Conservation (phyloP, 2,329 filamentous ascomycete genomes). For the Dendrostoma leiphaemia region DNA sequence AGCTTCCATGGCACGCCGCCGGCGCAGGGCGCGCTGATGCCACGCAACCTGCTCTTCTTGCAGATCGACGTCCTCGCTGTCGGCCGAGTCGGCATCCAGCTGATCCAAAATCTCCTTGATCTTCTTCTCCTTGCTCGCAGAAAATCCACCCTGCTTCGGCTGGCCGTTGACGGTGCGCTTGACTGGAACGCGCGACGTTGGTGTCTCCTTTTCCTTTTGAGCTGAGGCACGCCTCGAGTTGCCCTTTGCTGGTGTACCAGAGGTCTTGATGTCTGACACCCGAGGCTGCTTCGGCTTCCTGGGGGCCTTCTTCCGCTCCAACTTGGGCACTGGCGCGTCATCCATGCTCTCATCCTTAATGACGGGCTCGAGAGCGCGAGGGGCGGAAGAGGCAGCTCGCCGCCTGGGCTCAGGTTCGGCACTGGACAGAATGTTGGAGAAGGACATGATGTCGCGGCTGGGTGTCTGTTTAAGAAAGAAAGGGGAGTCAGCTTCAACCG, state of each 20-base stretch:
- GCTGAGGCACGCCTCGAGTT: constrained; percentile 48
- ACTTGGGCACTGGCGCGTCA: constrained; percentile 20
- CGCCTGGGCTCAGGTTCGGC: constrained; percentile 63
- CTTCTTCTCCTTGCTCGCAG: constrained; percentile 63
- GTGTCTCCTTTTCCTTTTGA: constrained; percentile 39
- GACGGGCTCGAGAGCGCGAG: constrained; percentile 2
- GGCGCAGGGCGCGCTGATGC: constrained; percentile 61
- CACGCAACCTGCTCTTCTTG: constrained; percentile 45
- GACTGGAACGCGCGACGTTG: constrained; percentile 43
- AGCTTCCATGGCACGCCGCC: constrained; percentile 63
- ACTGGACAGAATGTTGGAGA: constrained; percentile 89
- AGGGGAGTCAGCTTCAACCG: not conserved
- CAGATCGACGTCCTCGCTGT: constrained; percentile 43
- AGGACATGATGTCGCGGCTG: constrained; percentile 81
- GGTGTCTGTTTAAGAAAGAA: constrained; percentile 60
- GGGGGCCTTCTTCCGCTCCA: constrained; percentile 33
- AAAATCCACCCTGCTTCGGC: constrained; percentile 45
- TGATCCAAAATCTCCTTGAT: constrained; percentile 63
- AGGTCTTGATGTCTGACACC: constrained; percentile 49
- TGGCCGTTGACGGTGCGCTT: constrained; percentile 61
- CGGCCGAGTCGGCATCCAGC: constrained; percentile 38
- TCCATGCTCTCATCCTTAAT: constrained; percentile 20
- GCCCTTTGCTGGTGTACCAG: constrained; percentile 45
- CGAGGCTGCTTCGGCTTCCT: constrained; percentile 46
- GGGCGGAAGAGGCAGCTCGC: constrained; percentile 26